Conservation (phyloP, 2,329 filamentous ascomycete genomes). For the Anthostomella pinea region DNA sequence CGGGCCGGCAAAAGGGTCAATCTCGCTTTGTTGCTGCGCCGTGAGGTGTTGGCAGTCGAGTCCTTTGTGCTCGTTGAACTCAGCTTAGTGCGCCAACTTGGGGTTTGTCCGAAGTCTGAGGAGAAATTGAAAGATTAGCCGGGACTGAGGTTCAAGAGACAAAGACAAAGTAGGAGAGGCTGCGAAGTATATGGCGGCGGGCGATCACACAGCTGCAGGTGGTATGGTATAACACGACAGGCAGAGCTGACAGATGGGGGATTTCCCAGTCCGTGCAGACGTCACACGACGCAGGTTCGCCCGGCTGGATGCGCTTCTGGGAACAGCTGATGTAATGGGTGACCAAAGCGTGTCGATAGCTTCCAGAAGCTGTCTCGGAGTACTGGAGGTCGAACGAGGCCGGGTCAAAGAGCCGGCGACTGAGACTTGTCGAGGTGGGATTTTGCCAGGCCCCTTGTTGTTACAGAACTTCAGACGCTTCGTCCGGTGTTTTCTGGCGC, state of each 20-base stretch:
- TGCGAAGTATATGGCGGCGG: constrained; percentile 5
- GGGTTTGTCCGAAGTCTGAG: constrained; percentile 15
- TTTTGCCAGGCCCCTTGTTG: constrained; percentile 21
- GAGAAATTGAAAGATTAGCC: constrained; percentile 23
- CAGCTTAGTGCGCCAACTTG: constrained; percentile 19
- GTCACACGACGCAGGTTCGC: constrained; percentile 1
- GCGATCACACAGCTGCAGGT: constrained; percentile 16
- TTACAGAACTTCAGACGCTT: constrained; percentile 20
- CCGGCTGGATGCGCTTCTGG: constrained; percentile 7
- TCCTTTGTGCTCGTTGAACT: constrained; percentile 25
- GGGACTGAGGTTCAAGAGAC: constrained; percentile 14
- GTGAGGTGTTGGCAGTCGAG: constrained; percentile 3
- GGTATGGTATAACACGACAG: constrained; percentile 10
- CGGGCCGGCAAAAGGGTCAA: too few relatives aligned
- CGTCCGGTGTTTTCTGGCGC: constrained; percentile 11
- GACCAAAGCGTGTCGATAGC: constrained; percentile 7
- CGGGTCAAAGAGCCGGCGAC: constrained; percentile 17
- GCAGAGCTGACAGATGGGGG: constrained; percentile 10
- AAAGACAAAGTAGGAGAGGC: constrained; percentile 16
- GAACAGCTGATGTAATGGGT: not conserved
- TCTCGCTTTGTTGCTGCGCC: too few relatives aligned
- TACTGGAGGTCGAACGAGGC: constrained; percentile 8
- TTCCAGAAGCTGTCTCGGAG: constrained; percentile 16
- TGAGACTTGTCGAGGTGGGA: constrained; percentile 10
- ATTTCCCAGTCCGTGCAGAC: constrained; percentile 12